Evolutionary conservation across 2,329 filamentous ascomycete species (phyloP).

Genomic region (Trichoderma sp.): DNA sequence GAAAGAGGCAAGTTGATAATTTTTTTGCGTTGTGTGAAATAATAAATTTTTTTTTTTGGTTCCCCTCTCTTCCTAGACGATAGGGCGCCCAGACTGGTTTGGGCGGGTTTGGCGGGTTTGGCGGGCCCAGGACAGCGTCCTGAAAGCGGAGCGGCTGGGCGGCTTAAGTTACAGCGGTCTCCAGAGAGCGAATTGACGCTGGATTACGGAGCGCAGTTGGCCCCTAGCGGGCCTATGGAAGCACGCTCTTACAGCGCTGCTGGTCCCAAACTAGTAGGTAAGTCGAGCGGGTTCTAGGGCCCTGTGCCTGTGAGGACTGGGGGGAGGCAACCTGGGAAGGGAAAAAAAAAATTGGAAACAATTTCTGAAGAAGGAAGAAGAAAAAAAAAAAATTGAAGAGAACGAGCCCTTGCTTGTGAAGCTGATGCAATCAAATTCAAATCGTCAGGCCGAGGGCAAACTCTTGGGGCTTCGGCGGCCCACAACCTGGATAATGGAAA

Average conservation of each 20-base stretch:
- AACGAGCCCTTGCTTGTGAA: background rate
- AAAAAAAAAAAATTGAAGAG: background rate
- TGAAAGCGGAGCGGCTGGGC: slow-evolving; percentile 15
- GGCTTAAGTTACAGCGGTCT: slow-evolving; percentile 12
- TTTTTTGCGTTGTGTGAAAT: slow-evolving; percentile 40
- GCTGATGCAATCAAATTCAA: background rate
- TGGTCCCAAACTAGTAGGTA: slow-evolving; percentile 14
- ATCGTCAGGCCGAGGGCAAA: slow-evolving; percentile 7
- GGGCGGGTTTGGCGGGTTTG: slow-evolving; percentile 14
- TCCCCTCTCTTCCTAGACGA: slow-evolving; percentile 24
- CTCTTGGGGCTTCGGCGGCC: slow-evolving; percentile 9
- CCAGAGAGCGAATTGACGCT: slow-evolving; percentile 5
- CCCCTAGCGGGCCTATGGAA: slow-evolving; percentile 13
- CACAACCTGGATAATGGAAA: slow-evolving; percentile 10
- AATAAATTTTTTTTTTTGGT: slow-evolving; percentile 36
- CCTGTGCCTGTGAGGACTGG: background rate
- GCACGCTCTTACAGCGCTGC: slow-evolving; percentile 4
- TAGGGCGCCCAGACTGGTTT: slow-evolving; percentile 17
- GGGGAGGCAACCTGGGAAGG: background rate
- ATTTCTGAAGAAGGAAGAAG: background rate
- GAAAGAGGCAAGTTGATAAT: slow-evolving; percentile 29
- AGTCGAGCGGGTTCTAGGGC: background rate
- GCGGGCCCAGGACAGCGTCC: slow-evolving; percentile 3
- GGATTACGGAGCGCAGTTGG: slow-evolving; percentile 11
- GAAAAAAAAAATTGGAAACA: background rate